phyloP scores from a whole-genome alignment of 2,329 filamentous ascomycete species.

The Rosellinia necatrix region DNA sequence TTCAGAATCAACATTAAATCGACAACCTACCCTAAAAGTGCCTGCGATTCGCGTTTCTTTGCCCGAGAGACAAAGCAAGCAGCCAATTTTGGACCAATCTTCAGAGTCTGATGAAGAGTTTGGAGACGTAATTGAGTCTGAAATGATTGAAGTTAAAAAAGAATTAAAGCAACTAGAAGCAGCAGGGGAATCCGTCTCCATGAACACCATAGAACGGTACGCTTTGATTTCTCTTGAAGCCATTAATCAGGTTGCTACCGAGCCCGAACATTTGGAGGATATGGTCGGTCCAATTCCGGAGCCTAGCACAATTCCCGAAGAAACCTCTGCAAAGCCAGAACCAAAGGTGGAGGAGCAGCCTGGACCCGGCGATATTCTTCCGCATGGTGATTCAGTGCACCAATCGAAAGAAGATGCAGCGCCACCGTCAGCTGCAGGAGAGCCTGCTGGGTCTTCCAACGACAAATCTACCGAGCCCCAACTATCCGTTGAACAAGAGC shows the following conservation, averaged over 20 bases:
- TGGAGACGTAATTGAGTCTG: constrained; percentile 58
- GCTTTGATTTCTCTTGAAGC: constrained; percentile 55
- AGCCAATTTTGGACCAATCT: constrained; percentile 47
- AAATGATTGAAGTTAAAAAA: constrained; percentile 57
- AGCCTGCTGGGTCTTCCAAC: constrained; percentile 8
- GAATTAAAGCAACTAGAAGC: constrained; percentile 53
- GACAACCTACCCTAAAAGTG: constrained; percentile 19
- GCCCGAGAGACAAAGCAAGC: constrained; percentile 38
- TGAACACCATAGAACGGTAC: constrained; percentile 52
- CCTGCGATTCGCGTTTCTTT: constrained; percentile 18
- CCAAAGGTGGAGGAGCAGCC: constrained; percentile 31
- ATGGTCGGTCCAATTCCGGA: constrained; percentile 51
- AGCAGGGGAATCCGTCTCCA: constrained; percentile 45
- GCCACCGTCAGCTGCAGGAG: constrained; percentile 21
- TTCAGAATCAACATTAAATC: constrained; percentile 4
- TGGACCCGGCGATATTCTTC: constrained; percentile 4
- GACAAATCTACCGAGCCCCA: constrained; percentile 32
- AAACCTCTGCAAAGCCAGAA: constrained; percentile 28
- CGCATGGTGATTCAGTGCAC: constrained; percentile 11
- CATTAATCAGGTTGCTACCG: constrained; percentile 52
- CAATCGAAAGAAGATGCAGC: constrained; percentile 26
- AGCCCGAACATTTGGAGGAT: constrained; percentile 49
- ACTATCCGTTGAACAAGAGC: constrained; percentile 38
- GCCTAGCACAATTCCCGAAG: constrained; percentile 33
- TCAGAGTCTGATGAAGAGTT: constrained; percentile 62